phyloP scores from a whole-genome alignment of 768 basidiomycete genomes.

The Tulasnella sp. region DNA sequence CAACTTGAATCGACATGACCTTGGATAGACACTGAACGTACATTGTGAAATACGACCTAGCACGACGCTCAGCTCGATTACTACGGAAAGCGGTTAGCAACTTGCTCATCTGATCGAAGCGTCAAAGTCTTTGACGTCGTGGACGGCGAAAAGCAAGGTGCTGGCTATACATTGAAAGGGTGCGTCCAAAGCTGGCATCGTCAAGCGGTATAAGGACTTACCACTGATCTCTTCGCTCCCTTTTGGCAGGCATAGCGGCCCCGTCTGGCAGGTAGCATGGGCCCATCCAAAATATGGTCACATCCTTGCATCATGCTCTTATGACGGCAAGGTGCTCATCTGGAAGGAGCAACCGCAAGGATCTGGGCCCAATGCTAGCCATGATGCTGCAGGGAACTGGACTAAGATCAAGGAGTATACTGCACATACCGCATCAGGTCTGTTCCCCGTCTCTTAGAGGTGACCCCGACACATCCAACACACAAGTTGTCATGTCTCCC shows the following conservation, averaged over 20 bases:
- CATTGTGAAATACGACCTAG: constrained; percentile 36
- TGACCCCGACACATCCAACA: not conserved
- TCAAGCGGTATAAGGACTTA: not conserved
- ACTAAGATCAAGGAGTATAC: constrained; percentile 92
- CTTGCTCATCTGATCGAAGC: constrained; percentile 91
- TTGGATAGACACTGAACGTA: not conserved
- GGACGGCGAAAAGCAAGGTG: constrained; percentile 61
- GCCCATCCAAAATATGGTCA: constrained; percentile 95
- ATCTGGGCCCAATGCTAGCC: constrained; percentile 33
- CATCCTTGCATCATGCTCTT: constrained; percentile 96
- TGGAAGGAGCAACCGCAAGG: constrained; percentile 77
- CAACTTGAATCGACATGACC: not conserved
- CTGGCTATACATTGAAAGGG: constrained; percentile 74
- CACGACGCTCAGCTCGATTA: constrained; percentile 98
- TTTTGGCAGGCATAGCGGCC: constrained; percentile 72
- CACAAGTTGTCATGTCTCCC: not conserved
- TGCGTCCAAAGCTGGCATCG: constrained; percentile 23
- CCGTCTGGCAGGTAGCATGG: constrained; percentile 98
- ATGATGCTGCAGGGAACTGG: constrained; percentile 57
- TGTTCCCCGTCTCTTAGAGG: constrained; percentile 23
- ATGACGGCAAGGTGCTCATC: constrained; percentile 95
- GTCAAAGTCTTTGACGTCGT: constrained; percentile 93
- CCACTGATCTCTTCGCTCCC: not conserved
- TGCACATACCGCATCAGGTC: constrained; percentile 87
- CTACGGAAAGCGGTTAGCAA: constrained; percentile 92